Percentiles rank a stretch among this genome's conserved stretches.
These are phyloP conservation scores for Phaseolus coccineus DNA, from an alignment of 331 rosid genomes.

Conservation along the genomic window DNA sequence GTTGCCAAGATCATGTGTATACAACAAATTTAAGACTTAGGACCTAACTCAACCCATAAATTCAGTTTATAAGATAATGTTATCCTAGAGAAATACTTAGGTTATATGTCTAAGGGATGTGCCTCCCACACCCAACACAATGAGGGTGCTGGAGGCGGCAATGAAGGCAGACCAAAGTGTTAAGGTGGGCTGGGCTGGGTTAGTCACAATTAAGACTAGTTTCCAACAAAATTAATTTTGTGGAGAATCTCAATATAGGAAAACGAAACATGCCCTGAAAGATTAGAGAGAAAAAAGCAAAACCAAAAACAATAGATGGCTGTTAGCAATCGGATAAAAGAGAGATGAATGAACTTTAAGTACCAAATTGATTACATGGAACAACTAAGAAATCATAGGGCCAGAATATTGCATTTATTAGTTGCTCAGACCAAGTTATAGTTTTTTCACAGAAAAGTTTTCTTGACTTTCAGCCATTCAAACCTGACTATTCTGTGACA, in stretches of 20 bases:
- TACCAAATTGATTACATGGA: conserved; percentile 1
- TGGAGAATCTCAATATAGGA: neutral
- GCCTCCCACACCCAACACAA: neutral
- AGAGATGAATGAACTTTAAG: conserved; percentile 10
- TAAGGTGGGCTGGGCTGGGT: neutral
- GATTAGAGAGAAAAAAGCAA: no score
- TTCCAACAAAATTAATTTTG: neutral
- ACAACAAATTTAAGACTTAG: neutral
- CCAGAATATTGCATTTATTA: neutral
- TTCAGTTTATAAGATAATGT: neutral
- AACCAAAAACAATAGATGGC: neutral
- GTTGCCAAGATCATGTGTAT: neutral
- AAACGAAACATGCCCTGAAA: neutral
- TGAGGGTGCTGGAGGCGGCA: neutral
- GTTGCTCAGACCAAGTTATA: conserved; percentile 24
- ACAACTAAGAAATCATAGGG: neutral
- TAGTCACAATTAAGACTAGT: neutral
- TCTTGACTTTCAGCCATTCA: conserved; percentile 31
- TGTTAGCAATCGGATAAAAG: conserved; percentile 8
- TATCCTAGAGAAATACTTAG: neutral
- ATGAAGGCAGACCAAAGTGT: neutral
- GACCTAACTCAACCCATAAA: neutral
- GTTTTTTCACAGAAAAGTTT: conserved; percentile 28
- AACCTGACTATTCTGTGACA: conserved; percentile 2
- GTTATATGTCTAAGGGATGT: neutral